Evolutionary conservation across 805 yeast genomes (phyloP), one percentile per base, ranked within the genome.

Genomic region (Myxozyma mucilagina): DNA sequence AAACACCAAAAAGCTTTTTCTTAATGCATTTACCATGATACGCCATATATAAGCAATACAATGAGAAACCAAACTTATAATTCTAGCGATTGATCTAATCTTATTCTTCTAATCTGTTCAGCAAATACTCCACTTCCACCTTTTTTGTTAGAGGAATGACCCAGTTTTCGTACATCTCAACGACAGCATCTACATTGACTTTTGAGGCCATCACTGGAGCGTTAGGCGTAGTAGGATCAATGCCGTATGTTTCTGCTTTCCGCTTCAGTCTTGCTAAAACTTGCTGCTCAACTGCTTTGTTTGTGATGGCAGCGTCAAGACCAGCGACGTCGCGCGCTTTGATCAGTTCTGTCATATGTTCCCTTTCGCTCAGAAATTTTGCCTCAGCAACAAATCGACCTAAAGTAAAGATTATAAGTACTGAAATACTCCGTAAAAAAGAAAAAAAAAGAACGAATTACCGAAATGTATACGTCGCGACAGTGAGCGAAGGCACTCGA

Each of bases 391-490:
- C 99, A 79, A 93, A 94, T 75, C 66, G 66, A 16, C 65, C 63
- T 60, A n/a, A 24, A 38, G 1, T 16, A 9, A 5, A 9, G n/a
- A n/a, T n/a, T 35, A 9, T 47, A 34, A 47, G 7, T 32, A 42
- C 11, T 32, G 8, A 14, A 8, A 41, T 13, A 14, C 9, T 8
- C 16, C 16, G 44, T 41, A 20, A n/a, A 11, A 34, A 18, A 14
- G 9, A 38, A 20, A 16, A 39, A 10, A 32, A 24, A 24, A 4
- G 20, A 34, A 8, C 11, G 10, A 18, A 59, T 89, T 89, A 53
- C 99, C 99, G 76, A 93, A 94, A 75, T 94, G 99, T 68, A 94
- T 90, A 72, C 99, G 82, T 70, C 99, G 81, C 8, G 96, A 88
- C 48, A 94, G 76, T 4, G 96, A 87, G 74, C 94, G 97, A 67